Conservation (phyloP, 495 filamentous ascomycete species). For the Aspergillus saccharolyticus region DNA sequence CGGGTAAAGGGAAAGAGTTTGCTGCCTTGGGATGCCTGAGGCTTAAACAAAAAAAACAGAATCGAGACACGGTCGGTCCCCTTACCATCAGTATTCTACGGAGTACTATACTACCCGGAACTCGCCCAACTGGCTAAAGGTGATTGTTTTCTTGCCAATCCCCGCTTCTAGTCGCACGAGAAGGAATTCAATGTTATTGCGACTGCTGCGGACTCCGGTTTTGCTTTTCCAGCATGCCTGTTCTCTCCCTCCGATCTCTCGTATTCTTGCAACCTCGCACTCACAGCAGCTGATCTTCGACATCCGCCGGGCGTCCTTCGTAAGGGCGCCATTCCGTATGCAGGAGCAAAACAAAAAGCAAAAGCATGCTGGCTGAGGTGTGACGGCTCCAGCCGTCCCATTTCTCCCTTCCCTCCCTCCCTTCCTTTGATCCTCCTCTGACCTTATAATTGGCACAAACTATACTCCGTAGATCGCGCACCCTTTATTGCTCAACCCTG, state of each 20-base stretch:
- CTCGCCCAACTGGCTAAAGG: no score
- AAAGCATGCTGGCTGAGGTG: neutral
- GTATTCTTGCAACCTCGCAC: neutral
- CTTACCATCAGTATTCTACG: no score
- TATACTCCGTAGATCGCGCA: neutral
- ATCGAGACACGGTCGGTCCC: no score
- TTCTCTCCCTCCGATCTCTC: neutral
- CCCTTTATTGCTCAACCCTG: neutral
- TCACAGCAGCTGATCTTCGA: neutral
- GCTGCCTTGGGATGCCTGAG: neutral
- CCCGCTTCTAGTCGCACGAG: no score
- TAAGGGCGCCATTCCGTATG: constrained; percentile 1
- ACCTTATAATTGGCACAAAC: neutral
- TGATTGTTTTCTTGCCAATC: no score
- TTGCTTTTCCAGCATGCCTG: neutral
- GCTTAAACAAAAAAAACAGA: no score
- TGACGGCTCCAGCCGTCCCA: neutral
- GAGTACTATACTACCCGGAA: no score
- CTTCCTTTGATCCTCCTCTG: neutral
- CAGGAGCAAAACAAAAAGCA: constrained; percentile 3
- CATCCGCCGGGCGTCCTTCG: neutral
- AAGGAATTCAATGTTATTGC: no score
- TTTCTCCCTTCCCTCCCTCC: neutral
- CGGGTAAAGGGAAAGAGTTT: no score
- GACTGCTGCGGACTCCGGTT: neutral